Evolutionary conservation across 345 rosid genomes (phyloP).

Genomic region (Euclidium syriacum): DNA sequence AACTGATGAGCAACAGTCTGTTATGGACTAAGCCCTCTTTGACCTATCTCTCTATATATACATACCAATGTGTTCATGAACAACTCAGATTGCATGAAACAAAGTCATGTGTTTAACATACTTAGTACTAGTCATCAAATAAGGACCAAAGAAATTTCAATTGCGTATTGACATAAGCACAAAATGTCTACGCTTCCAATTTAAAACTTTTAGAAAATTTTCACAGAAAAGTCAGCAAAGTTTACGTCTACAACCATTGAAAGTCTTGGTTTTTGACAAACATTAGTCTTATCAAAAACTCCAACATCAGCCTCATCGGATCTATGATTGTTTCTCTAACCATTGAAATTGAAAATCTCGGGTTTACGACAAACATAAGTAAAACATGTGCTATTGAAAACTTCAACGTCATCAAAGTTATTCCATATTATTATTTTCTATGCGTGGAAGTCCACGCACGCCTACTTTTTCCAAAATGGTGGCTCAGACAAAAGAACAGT

Average conservation of each 20-base stretch:
- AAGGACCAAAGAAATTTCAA: neutral
- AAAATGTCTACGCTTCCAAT: conserved; percentile 3
- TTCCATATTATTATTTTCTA: conserved; percentile 1
- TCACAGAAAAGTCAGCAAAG: conserved; percentile 14
- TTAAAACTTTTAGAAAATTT: conserved; percentile 5
- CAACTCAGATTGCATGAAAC: neutral
- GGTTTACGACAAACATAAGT: too few relatives aligned
- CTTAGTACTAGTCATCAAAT: neutral
- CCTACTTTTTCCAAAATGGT: conserved; percentile 4
- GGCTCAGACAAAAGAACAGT: conserved; percentile 2
- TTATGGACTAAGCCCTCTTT: neutral
- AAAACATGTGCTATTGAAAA: too few relatives aligned
- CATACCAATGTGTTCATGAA: neutral
- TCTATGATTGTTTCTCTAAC: too few relatives aligned
- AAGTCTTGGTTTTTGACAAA: conserved; percentile 10
- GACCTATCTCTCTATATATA: neutral
- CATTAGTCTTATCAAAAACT: neutral
- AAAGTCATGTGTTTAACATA: neutral
- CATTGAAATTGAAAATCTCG: too few relatives aligned
- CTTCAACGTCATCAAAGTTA: neutral
- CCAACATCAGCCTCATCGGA: too few relatives aligned
- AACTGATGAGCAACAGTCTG: conserved; percentile 9
- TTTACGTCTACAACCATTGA: conserved; percentile 4
- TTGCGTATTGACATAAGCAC: conserved; percentile 3
- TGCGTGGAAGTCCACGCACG: conserved; percentile 12